These are phyloP conservation scores for Alternaria consortialis DNA, from an alignment of 2,329 filamentous ascomycete species.

Conservation along the genomic window DNA sequence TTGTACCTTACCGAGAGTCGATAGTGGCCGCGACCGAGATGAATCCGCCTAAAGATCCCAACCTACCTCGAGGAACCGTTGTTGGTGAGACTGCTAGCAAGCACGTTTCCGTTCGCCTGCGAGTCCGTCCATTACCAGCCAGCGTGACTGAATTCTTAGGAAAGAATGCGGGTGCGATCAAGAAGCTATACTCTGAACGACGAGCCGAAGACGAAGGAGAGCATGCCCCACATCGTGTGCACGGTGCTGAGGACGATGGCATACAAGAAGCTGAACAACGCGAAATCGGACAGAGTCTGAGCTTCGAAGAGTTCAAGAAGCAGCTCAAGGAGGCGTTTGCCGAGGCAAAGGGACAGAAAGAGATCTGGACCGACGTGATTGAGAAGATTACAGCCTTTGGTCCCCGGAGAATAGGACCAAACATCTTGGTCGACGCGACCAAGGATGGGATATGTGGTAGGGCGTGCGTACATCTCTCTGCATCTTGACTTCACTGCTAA, in stretches of 20 bases:
- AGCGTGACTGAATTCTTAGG: slow-evolving; percentile 85
- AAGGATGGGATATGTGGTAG: slow-evolving; percentile 74
- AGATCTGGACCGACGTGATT: slow-evolving; percentile 78
- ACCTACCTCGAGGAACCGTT: slow-evolving; percentile 83
- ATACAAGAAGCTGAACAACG: slow-evolving; percentile 62
- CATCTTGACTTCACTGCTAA: slow-evolving; percentile 13
- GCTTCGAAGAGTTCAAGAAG: slow-evolving; percentile 77
- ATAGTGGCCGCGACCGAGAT: slow-evolving; percentile 90
- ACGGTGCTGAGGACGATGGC: slow-evolving; percentile 60
- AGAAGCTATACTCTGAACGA: slow-evolving; percentile 77
- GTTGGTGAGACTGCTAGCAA: slow-evolving; percentile 82
- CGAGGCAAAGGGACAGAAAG: slow-evolving; percentile 74
- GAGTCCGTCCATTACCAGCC: slow-evolving; percentile 79
- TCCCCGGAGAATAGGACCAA: slow-evolving; percentile 83
- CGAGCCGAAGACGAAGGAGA: slow-evolving; percentile 60
- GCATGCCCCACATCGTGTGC: slow-evolving; percentile 49
- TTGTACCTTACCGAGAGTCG: slow-evolving; percentile 94
- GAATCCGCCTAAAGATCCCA: slow-evolving; percentile 85
- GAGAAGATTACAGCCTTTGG: slow-evolving; percentile 91
- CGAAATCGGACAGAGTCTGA: slow-evolving; percentile 68
- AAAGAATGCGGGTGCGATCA: slow-evolving; percentile 82
- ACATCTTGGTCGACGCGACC: slow-evolving; percentile 87
- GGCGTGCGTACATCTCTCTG: slow-evolving; percentile 64
- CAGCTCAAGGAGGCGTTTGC: slow-evolving; percentile 75
- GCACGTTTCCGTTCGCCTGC: slow-evolving; percentile 78